Evolutionary conservation across 208 protist species (phyloP).

Genomic region (Trichomonas vaginalis): DNA sequence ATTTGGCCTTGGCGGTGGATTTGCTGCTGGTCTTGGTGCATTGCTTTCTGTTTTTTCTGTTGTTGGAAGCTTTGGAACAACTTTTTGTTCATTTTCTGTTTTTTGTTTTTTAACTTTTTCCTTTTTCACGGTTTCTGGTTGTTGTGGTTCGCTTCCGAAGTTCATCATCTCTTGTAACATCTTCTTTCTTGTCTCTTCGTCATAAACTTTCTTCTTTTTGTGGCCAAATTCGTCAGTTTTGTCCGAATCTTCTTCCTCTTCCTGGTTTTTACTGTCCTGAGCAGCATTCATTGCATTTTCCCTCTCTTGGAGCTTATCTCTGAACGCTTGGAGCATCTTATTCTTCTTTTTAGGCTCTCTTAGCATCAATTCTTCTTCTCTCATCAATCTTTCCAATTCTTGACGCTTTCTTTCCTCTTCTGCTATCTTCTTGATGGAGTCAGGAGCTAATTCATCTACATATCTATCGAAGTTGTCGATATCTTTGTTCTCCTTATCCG

Average conservation of each 20-base stretch:
- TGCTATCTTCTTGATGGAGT: background rate
- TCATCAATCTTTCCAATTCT: background rate
- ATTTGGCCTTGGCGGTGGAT: background rate
- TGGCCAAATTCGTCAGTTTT: background rate
- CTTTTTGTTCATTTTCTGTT: background rate
- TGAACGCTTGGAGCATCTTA: background rate
- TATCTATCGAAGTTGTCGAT: background rate
- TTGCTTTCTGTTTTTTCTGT: background rate
- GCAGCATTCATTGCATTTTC: background rate
- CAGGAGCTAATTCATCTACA: background rate
- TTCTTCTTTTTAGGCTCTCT: background rate
- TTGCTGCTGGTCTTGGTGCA: background rate
- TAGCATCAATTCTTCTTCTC: background rate
- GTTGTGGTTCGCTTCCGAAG: background rate
- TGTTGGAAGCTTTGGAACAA: background rate
- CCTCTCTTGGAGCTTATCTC: background rate
- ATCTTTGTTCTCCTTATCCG: background rate
- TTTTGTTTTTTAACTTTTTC: background rate
- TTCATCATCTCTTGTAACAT: background rate
- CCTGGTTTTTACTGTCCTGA: background rate
- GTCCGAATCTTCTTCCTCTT: background rate
- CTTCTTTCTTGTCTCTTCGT: background rate
- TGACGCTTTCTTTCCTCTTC: background rate
- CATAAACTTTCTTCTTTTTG: background rate
- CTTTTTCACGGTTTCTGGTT: background rate